Percentiles rank a stretch among this genome's conserved stretches.
Conservation (phyloP, 2,329 filamentous ascomycete species). For the Sporothrix variecibatus region DNA sequence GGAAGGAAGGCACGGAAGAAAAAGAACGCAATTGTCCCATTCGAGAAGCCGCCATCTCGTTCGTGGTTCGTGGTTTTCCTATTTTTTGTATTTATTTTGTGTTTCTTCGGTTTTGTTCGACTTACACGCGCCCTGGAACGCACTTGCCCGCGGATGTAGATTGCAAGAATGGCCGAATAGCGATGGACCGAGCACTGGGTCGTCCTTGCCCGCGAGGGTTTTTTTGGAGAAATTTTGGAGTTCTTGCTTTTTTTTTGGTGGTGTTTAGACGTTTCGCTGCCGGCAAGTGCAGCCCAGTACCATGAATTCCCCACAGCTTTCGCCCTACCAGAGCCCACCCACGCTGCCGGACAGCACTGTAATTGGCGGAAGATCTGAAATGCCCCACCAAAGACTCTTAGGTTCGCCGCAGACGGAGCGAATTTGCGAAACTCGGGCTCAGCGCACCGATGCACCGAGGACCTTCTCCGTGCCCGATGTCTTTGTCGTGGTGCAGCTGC, state of each 20-base stretch:
- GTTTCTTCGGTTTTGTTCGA: background rate
- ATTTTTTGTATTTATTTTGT: background rate
- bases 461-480: background rate
- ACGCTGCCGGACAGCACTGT: background rate
- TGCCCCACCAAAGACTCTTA: background rate
- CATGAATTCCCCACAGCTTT: slow-evolving; percentile 4
- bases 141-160: background rate
- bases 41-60: background rate
- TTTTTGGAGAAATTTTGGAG: slow-evolving; percentile 17
- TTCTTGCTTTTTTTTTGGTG: slow-evolving; percentile 8
- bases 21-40: slow-evolving; percentile 17
- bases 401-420: slow-evolving; percentile 19
- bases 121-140: background rate
- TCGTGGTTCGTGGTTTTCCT: background rate
- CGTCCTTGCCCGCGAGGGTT: background rate
- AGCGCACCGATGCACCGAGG: slow-evolving; percentile 15
- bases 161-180: slow-evolving; percentile 12
- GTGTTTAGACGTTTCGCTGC: background rate
- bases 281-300: slow-evolving; percentile 5
- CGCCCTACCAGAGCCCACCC: background rate
- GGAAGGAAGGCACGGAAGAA: slow-evolving; percentile 3
- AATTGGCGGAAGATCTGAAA: slow-evolving; percentile 22
- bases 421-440: slow-evolving; percentile 14
- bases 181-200: slow-evolving; percentile 13
- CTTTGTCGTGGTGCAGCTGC: background rate